Percentiles rank a stretch among this genome's conserved stretches.
Conservation (phyloP, 192 early-diverging fungal species). For the Irineochytrium annulatum region DNA sequence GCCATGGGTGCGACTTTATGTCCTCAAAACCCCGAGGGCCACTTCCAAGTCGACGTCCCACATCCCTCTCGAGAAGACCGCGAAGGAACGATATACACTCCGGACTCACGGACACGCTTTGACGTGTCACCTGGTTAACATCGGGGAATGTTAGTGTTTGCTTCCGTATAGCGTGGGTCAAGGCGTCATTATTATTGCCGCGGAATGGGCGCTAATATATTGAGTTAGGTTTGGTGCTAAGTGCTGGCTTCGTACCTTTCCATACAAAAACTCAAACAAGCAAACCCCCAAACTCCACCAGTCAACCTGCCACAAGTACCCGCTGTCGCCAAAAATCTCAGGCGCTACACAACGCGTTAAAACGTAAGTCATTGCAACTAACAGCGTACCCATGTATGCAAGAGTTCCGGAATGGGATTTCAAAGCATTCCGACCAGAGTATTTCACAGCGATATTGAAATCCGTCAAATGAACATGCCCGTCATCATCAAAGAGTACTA, state of each 20-base stretch:
- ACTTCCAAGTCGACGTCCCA: slow-evolving; percentile 69
- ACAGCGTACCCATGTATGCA: slow-evolving; percentile 75
- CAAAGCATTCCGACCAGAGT: slow-evolving; percentile 27
- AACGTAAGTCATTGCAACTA: background rate
- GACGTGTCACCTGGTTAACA: slow-evolving; percentile 22
- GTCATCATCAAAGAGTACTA: slow-evolving; percentile 40
- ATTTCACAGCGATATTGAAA: slow-evolving; percentile 54
- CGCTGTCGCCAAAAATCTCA: slow-evolving; percentile 28
- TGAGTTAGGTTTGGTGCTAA: background rate
- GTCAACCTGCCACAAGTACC: slow-evolving; percentile 58
- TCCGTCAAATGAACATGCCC: slow-evolving; percentile 54
- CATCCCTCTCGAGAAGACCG: slow-evolving; percentile 67
- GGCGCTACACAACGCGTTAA: slow-evolving; percentile 21
- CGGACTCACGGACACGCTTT: slow-evolving; percentile 9
- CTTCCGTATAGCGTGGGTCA: slow-evolving; percentile 55
- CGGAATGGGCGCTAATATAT: slow-evolving; percentile 61
- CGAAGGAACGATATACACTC: slow-evolving; percentile 23
- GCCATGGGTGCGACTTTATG: slow-evolving; percentile 48
- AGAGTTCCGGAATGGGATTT: slow-evolving; percentile 85
- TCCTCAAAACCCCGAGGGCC: slow-evolving; percentile 62
- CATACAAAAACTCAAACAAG: slow-evolving; percentile 85
- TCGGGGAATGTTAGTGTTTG: slow-evolving; percentile 61
- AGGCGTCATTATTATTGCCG: slow-evolving; percentile 53
- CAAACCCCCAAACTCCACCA: slow-evolving; percentile 95
- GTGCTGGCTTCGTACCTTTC: slow-evolving; percentile 17